phyloP scores from a whole-genome alignment of 83 land plant species.

The Diphasiastrum complanatum region DNA sequence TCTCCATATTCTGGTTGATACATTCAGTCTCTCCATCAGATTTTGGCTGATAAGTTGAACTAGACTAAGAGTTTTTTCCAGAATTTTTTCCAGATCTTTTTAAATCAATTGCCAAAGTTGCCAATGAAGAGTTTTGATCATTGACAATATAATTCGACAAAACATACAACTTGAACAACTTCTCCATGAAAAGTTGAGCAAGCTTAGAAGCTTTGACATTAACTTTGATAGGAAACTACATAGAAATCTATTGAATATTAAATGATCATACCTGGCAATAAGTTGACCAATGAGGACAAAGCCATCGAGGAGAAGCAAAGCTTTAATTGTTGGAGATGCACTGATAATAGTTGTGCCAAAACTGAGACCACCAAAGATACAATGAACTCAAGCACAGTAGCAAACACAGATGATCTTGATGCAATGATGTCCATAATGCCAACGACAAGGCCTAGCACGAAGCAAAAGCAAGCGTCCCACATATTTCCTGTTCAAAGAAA shows the following conservation, averaged over 20 bases:
- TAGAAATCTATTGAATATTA: neutral
- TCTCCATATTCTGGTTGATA: too few relatives aligned
- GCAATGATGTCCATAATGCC: conserved; percentile 30
- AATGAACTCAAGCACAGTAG: conserved; percentile 27
- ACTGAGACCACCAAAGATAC: conserved; percentile 30
- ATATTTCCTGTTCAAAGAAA: conserved; percentile 37
- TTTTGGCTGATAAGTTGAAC: too few relatives aligned
- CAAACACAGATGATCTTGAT: conserved; percentile 17
- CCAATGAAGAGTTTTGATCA: too few relatives aligned
- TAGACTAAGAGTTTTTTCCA: too few relatives aligned
- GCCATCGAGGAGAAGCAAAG: conserved; percentile 30
- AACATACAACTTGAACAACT: conserved; percentile 1
- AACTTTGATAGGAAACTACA: neutral
- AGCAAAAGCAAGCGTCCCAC: conserved; percentile 26
- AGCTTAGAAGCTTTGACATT: neutral
- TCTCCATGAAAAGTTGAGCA: neutral
- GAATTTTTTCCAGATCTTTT: too few relatives aligned
- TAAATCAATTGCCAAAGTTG: too few relatives aligned
- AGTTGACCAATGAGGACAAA: conserved; percentile 29
- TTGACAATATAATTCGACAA: too few relatives aligned
- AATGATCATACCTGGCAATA: conserved; percentile 27
- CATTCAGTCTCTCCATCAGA: too few relatives aligned
- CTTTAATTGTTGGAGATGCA: conserved; percentile 12
- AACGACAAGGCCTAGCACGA: conserved; percentile 26
- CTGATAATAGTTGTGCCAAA: conserved; percentile 16